Conservation (phyloP, 768 basidiomycete genomes). For the Astraeus odoratus region DNA sequence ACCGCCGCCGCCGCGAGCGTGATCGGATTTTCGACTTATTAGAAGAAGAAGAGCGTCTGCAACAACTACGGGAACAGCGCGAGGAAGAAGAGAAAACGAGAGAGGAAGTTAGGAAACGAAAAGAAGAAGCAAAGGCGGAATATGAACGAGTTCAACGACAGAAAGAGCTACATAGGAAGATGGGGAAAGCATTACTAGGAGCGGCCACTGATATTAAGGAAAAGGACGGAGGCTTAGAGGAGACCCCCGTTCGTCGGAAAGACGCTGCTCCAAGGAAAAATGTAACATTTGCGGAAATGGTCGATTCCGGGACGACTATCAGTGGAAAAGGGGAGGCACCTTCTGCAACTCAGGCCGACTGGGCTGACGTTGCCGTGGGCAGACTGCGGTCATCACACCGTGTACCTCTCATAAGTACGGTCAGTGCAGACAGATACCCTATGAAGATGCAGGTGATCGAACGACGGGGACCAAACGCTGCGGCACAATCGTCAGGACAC, state of each 20-base stretch:
- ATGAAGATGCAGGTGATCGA: constrained; percentile 71
- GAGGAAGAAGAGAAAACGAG: constrained; percentile 35
- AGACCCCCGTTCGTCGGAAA: constrained; percentile 15
- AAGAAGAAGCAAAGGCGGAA: constrained; percentile 39
- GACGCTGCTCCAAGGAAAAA: constrained; percentile 45
- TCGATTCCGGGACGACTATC: constrained; percentile 11
- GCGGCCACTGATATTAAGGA: constrained; percentile 33
- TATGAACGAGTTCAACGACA: constrained; percentile 32
- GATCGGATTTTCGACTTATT: constrained; percentile 60
- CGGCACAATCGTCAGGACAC: background rate
- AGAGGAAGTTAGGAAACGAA: constrained; percentile 45
- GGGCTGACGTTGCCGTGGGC: constrained; percentile 51
- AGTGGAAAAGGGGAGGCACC: constrained; percentile 10
- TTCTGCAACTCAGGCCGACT: constrained; percentile 25
- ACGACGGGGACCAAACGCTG: constrained; percentile 31
- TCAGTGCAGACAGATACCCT: constrained; percentile 33
- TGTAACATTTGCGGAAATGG: constrained; percentile 55
- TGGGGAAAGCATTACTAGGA: constrained; percentile 49
- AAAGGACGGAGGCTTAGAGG: constrained; percentile 25
- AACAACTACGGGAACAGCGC: constrained; percentile 35
- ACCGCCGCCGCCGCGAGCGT: constrained; percentile 49
- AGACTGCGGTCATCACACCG: constrained; percentile 37
- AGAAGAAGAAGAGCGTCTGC: constrained; percentile 60
- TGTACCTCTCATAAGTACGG: constrained; percentile 26
- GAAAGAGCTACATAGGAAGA: constrained; percentile 62